Percentiles rank a stretch among this genome's conserved stretches.
phyloP scores from a whole-genome alignment of 768 basidiomycete genomes.

The Pleurotus djamor region DNA sequence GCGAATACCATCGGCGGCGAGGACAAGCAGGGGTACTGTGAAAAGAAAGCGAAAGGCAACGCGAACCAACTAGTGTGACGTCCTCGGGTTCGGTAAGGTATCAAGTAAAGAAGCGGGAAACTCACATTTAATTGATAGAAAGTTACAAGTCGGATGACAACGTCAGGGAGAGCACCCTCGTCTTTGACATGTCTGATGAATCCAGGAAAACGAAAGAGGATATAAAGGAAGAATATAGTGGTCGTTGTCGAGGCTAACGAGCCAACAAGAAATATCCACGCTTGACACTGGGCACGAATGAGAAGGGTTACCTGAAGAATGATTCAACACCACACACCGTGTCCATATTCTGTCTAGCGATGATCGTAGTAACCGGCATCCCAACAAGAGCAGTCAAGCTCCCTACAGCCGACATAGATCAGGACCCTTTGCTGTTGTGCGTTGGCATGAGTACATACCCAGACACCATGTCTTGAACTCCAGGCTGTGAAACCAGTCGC shows the following conservation, averaged over 20 bases:
- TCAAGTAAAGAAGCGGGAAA: slow-evolving; percentile 2
- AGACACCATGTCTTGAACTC: slow-evolving; percentile 74
- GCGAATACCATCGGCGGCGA: slow-evolving; percentile 64
- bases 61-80: slow-evolving; percentile 50
- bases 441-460: slow-evolving; percentile 36
- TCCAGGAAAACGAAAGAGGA: slow-evolving; percentile 65
- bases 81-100: not conserved
- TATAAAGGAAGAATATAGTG: slow-evolving; percentile 69
- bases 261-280: slow-evolving; percentile 77
- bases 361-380: slow-evolving; percentile 67
- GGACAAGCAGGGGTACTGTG: slow-evolving; percentile 62
- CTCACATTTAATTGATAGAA: slow-evolving; percentile 81
- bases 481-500: slow-evolving; percentile 79
- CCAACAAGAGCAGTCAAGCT: slow-evolving; percentile 64
- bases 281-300: slow-evolving; percentile 47
- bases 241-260: slow-evolving; percentile 64
- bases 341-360: slow-evolving; percentile 57
- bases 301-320: slow-evolving; percentile 5
- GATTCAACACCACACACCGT: slow-evolving; percentile 35
- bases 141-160: slow-evolving; percentile 70
- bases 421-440: not conserved
- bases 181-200: slow-evolving; percentile 71
- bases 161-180: slow-evolving; percentile 72
- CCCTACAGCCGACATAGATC: slow-evolving; percentile 34
- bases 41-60: slow-evolving; percentile 77